Base-by-base conservation (phyloP, 1,284 basidiomycete species). In the Pseudozyma sp. region DNA sequence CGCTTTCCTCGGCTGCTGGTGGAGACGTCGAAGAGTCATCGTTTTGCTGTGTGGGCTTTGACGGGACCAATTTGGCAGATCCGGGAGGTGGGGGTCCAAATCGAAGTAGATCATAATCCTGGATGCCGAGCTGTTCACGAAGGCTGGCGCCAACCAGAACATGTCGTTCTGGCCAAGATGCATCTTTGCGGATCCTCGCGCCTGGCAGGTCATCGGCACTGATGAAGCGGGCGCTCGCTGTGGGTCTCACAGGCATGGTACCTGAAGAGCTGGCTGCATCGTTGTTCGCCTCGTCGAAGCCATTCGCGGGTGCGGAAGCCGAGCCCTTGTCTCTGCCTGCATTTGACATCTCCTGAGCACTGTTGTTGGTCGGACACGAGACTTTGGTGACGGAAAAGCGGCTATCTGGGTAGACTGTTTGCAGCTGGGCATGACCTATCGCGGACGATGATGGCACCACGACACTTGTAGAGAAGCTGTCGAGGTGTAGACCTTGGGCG, bases 101-200 rank as follows among this genome's bases (percentile, higher is more conserved):
- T 9, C 65, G 72, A 6, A 80, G 59, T 7, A 82, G 64, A 49
- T 82, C 80, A 37, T 67, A 75, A 39, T 82, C 80, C 17, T 66
- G 49, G 16, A 81, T 56, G n/a, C 70, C 74, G 10, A 82, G 68
- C 61, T 79, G 76, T 30, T 64, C 65, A 19, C 81, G 57, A 16
- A 80, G 51, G 10, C 39, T 47, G 0, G 69, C 17, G 30, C 78
- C 75, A 16, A 82, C 42, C 24, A 75, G 62, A 17, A 82, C 73
- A 49, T 81, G 79, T 46, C 74, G 53, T 19, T 69, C 64, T 0
- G 80, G 80, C 79, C 80, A 81, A 5, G 53, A 43, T n/a, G 45
- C 45, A 13, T 67, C 50, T 2, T 31, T 14, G 7, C 52, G 40
- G 1, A 46, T 10, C 17, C 55, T 37, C 17, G 29, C 19, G 9